Conservation (phyloP, 1,284 basidiomycete species). For the Cystobasidiaceae sp. region DNA sequence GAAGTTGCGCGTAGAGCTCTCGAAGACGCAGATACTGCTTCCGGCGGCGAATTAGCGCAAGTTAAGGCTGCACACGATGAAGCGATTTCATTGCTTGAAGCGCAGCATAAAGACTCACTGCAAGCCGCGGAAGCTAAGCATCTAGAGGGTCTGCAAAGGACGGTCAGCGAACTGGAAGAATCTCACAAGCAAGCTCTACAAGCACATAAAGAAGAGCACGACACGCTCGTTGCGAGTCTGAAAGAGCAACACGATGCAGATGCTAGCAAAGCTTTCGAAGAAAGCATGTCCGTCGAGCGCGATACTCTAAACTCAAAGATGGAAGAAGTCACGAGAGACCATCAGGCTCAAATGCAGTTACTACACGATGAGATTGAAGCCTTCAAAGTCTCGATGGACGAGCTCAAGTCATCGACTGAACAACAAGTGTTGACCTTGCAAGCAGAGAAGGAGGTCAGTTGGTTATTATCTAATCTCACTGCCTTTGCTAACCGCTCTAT, state of each 20-base stretch:
- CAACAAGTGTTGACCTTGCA: not conserved
- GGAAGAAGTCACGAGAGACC: conserved; percentile 47
- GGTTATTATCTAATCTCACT: not conserved
- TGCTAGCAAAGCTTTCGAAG: not conserved
- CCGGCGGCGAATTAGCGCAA: not conserved
- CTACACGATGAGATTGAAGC: not conserved
- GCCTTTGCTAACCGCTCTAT: not conserved
- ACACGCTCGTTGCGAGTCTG: not conserved
- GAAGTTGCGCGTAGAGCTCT: not conserved
- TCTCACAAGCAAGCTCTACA: not conserved
- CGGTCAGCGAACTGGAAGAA: not conserved
- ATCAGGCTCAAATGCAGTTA: conserved; percentile 41
- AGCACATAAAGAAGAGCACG: not conserved
- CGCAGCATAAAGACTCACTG: conserved; percentile 1
- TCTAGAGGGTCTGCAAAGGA: not conserved
- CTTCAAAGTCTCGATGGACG: not conserved
- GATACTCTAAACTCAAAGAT: not conserved
- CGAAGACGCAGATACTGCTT: not conserved
- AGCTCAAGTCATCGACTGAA: not conserved
- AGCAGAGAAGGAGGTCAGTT: conserved; percentile 7
- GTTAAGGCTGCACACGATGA: not conserved
- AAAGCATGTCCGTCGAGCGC: not conserved
- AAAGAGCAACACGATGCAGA: not conserved
- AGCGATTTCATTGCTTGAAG: not conserved
- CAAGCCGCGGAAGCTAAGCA: not conserved